Evolutionary conservation across 306 rosid genomes (phyloP).

Genomic region (Dryas drummondii): DNA sequence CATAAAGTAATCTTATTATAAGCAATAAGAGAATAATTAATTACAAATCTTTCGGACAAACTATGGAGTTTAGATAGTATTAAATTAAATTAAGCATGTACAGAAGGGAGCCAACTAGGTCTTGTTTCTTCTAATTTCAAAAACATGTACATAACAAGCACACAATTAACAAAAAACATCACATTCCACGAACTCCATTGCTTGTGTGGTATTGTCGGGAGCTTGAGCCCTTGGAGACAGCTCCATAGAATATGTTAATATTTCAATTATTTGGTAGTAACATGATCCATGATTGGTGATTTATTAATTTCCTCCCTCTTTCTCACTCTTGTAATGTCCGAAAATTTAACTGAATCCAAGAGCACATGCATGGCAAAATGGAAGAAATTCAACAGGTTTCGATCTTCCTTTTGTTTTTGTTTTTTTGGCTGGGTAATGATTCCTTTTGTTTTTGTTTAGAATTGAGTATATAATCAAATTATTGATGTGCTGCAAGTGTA

Average conservation of each 20-base stretch:
- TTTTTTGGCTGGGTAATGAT: not conserved
- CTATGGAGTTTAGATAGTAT: slow-evolving; percentile 12
- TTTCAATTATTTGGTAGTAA: not conserved
- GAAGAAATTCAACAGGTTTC: not conserved
- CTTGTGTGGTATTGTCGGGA: slow-evolving; percentile 16
- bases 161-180: slow-evolving; percentile 15
- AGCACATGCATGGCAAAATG: slow-evolving; percentile 12
- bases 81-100: not conserved
- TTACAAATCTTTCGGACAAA: not conserved
- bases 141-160: not conserved
- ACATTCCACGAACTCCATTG: slow-evolving; percentile 22
- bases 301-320: not conserved
- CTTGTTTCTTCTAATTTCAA: not conserved
- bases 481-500: too few relatives aligned
- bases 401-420: not conserved
- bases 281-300: slow-evolving; percentile 19
- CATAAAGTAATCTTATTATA: not conserved
- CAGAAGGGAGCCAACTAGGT: slow-evolving; percentile 9
- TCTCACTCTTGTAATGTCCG: not conserved
- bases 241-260: not conserved
- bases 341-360: not conserved
- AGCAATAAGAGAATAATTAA: not conserved
- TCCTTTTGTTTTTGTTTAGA: not conserved
- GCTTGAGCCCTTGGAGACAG: slow-evolving; percentile 7
- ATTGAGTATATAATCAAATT: not conserved